Base-by-base conservation (phyloP, 2,329 filamentous ascomycete species). In the Teratosphaeria destructans region DNA sequence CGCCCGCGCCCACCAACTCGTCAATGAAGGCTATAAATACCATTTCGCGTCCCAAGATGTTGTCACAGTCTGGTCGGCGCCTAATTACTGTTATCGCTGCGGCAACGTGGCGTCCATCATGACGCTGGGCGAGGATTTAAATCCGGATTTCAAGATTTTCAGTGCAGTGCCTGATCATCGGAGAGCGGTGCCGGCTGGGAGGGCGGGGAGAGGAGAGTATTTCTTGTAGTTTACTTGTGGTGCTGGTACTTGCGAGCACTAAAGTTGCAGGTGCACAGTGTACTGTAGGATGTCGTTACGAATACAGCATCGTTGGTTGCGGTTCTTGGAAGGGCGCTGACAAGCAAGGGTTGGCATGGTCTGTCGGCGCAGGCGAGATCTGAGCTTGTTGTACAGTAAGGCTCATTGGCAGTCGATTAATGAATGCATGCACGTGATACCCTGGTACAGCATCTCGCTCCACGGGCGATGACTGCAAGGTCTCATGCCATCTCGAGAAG, bases 31-130 rank as follows among this genome's bases (percentile, higher is more conserved):
- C 60, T 90, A 88, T 78, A 89, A 89, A 84, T 97, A 95, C 73
- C 93, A 97, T 73, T 97, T 97, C 76, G 82, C 88, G 58, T 89
- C 96, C 73, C 93, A 94, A 76, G 95, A 95, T 12, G 92, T 96
- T 52, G 92, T 96, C 19, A 88, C 85, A 1, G 85, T 88, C 27
- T 88, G 85, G 93, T 95, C 89, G 0, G 92, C 92, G 10, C 92
- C 92, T 0, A 96, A 96, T 73, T 96, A 96, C 79, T 96, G 92
- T 77, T 96, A 96, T 76, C 85, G 90, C 64, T 96, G 92, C 70
- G 92, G 92, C 58, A 97, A 97, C 69, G 92, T 88, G 62, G 85
- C 85, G 23, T 85, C 82, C 5, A 95, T 96, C 72, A 96, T 96
- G 86, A 91, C 91, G 57, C 85, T 96, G 32, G 86, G 88, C 65